Conservation (phyloP, 352 stramenopile species). For the Aphanomyces astaci region DNA sequence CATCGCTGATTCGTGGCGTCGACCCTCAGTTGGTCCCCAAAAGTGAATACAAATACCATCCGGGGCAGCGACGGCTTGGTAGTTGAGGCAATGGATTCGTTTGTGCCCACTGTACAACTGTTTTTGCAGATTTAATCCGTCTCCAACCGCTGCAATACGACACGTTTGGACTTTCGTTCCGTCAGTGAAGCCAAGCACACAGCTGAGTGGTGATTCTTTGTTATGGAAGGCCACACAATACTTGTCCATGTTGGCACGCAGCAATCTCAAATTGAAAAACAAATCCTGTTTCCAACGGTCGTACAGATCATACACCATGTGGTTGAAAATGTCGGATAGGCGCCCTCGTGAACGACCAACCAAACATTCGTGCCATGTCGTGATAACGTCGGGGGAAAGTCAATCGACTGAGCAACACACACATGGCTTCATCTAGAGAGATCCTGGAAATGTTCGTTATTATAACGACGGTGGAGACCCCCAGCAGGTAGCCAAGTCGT, state of each 20-base stretch:
- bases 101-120: slow-evolving; percentile 18
- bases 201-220: background rate
- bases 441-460: background rate
- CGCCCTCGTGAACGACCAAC: background rate
- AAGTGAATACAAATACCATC: slow-evolving; percentile 6
- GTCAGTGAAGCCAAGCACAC: slow-evolving; percentile 17
- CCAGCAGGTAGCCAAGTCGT: background rate
- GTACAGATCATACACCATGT: background rate
- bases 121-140: slow-evolving; percentile 4
- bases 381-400: slow-evolving; percentile 1
- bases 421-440: background rate
- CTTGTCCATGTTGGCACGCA: background rate
- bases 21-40: background rate
- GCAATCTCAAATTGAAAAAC: background rate
- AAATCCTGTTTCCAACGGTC: background rate
- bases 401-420: slow-evolving; percentile 3
- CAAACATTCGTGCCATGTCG: slow-evolving; percentile 4
- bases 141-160: background rate
- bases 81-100: slow-evolving; percentile 10
- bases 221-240: background rate
- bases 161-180: slow-evolving; percentile 7
- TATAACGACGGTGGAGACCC: slow-evolving; percentile 4
- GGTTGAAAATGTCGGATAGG: slow-evolving; percentile 8
- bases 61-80: slow-evolving; percentile 5
- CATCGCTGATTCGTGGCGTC: slow-evolving; percentile 8